These are phyloP conservation scores for Kwoniella sp. DNA, from an alignment of 768 basidiomycete species.

Conservation along the genomic window DNA sequence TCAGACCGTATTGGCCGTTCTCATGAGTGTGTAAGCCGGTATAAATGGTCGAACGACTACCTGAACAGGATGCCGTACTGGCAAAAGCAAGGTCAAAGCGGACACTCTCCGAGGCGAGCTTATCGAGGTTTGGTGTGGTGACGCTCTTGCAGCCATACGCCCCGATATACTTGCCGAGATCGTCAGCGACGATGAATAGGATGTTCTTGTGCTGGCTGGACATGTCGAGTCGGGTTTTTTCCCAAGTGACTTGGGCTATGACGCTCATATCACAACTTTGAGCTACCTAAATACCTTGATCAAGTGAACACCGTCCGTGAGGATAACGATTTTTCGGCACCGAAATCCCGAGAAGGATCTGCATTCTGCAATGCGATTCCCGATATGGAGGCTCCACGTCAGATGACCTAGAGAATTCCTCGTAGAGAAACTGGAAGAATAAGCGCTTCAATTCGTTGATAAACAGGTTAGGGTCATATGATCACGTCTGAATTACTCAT, in stretches of 20 bases:
- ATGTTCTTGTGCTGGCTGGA: slow-evolving; percentile 12
- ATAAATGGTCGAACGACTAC: slow-evolving; percentile 32
- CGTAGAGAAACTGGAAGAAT: neutral
- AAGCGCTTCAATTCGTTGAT: neutral
- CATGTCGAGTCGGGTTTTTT: neutral
- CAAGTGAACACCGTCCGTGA: no score
- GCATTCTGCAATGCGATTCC: no score
- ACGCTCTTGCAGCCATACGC: slow-evolving; percentile 19
- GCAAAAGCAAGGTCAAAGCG: slow-evolving; percentile 31
- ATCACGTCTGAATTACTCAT: neutral
- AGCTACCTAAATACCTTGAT: no score
- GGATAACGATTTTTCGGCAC: no score
- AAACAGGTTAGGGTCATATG: neutral
- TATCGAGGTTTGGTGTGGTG: slow-evolving; percentile 25
- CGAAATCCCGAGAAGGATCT: no score
- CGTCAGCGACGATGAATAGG: slow-evolving; percentile 32
- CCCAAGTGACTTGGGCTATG: no score
- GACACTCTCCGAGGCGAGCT: slow-evolving; percentile 19
- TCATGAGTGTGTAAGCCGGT: slow-evolving; percentile 37
- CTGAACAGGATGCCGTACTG: slow-evolving; percentile 29
- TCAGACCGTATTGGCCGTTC: slow-evolving; percentile 36
- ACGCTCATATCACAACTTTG: no score
- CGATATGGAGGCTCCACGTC: neutral
- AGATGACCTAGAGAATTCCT: no score
- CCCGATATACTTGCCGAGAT: slow-evolving; percentile 31